A percentile compares a stretch with the other conserved stretches of the same genome.
phyloP scores from a whole-genome alignment of 75 land plant species.

The Sequoia sempervirens region DNA sequence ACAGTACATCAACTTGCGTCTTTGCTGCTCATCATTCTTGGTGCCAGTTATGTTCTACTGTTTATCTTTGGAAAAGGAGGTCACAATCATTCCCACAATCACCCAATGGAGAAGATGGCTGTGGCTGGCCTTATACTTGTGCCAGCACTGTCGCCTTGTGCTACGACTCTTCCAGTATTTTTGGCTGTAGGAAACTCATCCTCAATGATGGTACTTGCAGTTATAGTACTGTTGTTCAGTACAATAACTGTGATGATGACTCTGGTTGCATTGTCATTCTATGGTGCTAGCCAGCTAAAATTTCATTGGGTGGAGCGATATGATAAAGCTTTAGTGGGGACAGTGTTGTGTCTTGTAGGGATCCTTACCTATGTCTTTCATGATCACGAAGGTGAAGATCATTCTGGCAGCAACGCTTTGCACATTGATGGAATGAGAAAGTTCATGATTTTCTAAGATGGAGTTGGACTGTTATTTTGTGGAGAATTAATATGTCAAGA shows the following conservation, averaged over 20 bases:
- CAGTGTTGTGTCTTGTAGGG: slow-evolving; percentile 87
- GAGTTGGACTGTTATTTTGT: not conserved
- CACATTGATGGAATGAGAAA: slow-evolving; percentile 2
- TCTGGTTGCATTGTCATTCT: slow-evolving; percentile 90
- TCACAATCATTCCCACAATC: slow-evolving; percentile 87
- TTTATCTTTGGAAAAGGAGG: slow-evolving; percentile 85
- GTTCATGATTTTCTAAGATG: not conserved
- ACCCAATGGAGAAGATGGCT: slow-evolving; percentile 99
- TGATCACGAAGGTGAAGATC: slow-evolving; percentile 63
- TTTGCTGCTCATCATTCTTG: slow-evolving; percentile 78
- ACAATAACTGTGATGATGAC: slow-evolving; percentile 90
- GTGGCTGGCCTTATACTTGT: slow-evolving; percentile 94
- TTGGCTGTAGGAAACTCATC: slow-evolving; percentile 93
- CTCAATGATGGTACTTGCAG: slow-evolving; percentile 74
- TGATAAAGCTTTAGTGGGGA: slow-evolving; percentile 93
- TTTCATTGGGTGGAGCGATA: slow-evolving; percentile 97
- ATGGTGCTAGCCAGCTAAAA: slow-evolving; percentile 97
- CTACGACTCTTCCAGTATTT: slow-evolving; percentile 96
- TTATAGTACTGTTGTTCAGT: slow-evolving; percentile 70
- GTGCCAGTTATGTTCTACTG: slow-evolving; percentile 82
- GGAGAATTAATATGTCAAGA: not conserved
- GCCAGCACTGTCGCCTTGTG: slow-evolving; percentile 96
- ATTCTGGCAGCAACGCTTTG: slow-evolving; percentile 1
- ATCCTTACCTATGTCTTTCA: slow-evolving; percentile 84
- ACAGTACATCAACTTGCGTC: slow-evolving; percentile 96